Conservation (phyloP, 108 stramenopile species). For the Nitzschia palea region DNA sequence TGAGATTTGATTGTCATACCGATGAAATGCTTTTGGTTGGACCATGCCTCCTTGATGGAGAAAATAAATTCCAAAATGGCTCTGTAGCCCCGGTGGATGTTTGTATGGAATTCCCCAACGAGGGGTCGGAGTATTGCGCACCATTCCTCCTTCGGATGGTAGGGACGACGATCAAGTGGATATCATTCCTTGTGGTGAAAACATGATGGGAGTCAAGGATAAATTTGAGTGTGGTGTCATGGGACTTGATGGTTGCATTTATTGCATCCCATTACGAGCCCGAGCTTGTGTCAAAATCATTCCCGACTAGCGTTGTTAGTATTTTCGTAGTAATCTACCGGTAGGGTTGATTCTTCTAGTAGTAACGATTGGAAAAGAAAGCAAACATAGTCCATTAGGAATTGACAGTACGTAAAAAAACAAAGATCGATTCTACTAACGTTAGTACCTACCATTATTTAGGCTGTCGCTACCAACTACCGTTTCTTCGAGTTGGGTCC, state of each 20-base stretch:
- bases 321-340: no score
- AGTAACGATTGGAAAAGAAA: no score
- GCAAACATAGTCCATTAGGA: no score
- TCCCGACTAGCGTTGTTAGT: slow-evolving; percentile 29
- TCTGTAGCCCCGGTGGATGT: slow-evolving; percentile 60
- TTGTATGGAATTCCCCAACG: slow-evolving; percentile 70
- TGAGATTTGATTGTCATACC: slow-evolving; percentile 50
- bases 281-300: slow-evolving; percentile 52
- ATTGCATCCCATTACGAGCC: slow-evolving; percentile 64
- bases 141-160: slow-evolving; percentile 41
- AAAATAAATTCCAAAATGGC: slow-evolving; percentile 74
- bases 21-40: slow-evolving; percentile 56
- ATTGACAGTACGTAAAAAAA: no score
- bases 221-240: slow-evolving; percentile 77
- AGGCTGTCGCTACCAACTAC: background rate
- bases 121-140: slow-evolving; percentile 53
- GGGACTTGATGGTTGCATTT: slow-evolving; percentile 61
- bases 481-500: no score
- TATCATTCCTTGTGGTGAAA: slow-evolving; percentile 57
- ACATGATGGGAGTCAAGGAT: slow-evolving; percentile 61
- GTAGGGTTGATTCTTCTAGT: no score
- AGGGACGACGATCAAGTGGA: slow-evolving; percentile 53
- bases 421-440: no score
- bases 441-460: background rate
- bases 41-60: slow-evolving; percentile 56